Evolutionary conservation across 2,329 filamentous ascomycete species (phyloP).

Genomic region (Pochonia chlamydosporia): DNA sequence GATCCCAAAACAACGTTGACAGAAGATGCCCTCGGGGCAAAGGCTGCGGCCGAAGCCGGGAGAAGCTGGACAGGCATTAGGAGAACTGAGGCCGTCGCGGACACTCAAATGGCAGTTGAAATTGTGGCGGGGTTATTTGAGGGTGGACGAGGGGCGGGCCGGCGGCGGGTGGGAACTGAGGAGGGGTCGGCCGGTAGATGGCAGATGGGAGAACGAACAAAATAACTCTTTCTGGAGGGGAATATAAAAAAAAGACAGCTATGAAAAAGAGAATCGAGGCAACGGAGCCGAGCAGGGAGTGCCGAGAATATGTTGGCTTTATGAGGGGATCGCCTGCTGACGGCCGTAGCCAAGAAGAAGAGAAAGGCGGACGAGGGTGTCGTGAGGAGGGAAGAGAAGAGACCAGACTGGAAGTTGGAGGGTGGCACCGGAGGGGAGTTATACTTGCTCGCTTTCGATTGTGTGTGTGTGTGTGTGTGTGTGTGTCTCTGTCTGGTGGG

Average conservation of each 20-base stretch:
- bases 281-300: conserved; percentile 45
- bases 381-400: conserved; percentile 47
- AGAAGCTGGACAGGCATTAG: conserved; percentile 88
- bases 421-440: conserved; percentile 32
- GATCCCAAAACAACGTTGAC: conserved; percentile 91
- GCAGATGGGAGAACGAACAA: conserved; percentile 5
- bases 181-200: neutral
- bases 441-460: neutral
- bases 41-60: conserved; percentile 91
- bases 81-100: neutral
- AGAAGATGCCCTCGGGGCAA: conserved; percentile 81
- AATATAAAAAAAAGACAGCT: conserved; percentile 32
- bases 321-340: conserved; percentile 45
- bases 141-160: neutral
- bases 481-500: no score
- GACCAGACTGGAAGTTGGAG: conserved; percentile 33
- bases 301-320: conserved; percentile 15
- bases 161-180: neutral
- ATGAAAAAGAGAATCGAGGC: conserved; percentile 37
- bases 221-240: neutral
- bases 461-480: no score
- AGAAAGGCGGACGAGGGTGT: conserved; percentile 52
- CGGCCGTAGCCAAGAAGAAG: conserved; percentile 52
- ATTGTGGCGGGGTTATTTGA: neutral
- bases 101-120: neutral